Evolutionary conservation across 257 asterid species (phyloP).

Genomic region (Petrea volubilis): DNA sequence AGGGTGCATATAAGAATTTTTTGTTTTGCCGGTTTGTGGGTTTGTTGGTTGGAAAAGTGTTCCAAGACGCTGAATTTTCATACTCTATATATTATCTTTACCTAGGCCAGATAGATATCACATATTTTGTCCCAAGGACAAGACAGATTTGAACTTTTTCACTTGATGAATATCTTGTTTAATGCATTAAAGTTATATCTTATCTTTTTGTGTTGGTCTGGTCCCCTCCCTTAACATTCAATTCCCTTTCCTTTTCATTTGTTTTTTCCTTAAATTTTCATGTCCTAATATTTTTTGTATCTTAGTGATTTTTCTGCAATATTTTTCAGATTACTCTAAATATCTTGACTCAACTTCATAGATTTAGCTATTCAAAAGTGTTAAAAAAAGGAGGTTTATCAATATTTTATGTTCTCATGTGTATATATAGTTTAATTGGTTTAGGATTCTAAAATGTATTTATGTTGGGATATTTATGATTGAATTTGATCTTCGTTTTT

Average conservation of each 20-base stretch:
- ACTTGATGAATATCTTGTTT: not conserved
- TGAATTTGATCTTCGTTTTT: not conserved
- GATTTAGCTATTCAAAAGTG: too few species aligned
- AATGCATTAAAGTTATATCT: not conserved
- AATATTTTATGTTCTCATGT: too few species aligned
- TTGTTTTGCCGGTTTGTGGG: too few species aligned
- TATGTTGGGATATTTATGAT: not conserved
- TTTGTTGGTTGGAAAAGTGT: too few species aligned
- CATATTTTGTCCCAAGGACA: not conserved
- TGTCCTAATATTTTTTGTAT: not conserved
- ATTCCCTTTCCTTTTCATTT: not conserved
- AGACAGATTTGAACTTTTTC: constrained; percentile 25
- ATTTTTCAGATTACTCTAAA: too few species aligned
- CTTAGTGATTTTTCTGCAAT: not conserved
- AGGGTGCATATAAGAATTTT: too few species aligned
- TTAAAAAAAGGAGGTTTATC: too few species aligned
- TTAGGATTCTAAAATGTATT: not conserved
- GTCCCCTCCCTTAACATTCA: not conserved
- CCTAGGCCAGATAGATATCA: too few species aligned
- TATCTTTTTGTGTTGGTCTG: not conserved
- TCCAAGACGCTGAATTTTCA: too few species aligned
- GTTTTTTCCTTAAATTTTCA: not conserved
- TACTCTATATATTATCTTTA: too few species aligned
- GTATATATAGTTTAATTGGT: too few species aligned
- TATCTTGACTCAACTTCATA: too few species aligned